These are phyloP conservation scores for Spinacia oleracea DNA, from an alignment of 179 eudicot genomes.

Conservation along the genomic window DNA sequence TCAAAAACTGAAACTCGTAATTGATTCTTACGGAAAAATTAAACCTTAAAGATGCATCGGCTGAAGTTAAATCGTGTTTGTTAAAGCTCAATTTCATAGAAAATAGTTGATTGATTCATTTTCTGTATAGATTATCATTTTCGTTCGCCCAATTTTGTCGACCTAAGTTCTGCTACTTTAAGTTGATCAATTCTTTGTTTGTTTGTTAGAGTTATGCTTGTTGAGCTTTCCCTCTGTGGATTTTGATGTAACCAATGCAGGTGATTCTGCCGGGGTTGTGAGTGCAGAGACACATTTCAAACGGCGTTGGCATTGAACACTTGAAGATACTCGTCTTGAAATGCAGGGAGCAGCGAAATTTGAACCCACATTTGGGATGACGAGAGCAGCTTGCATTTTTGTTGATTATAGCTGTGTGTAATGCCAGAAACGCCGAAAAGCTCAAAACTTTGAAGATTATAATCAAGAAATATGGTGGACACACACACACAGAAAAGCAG, in stretches of 20 bases:
- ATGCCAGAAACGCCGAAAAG: not conserved
- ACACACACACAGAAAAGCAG: not conserved
- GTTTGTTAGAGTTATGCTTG: slow-evolving; percentile 84
- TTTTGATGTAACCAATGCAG: slow-evolving; percentile 19
- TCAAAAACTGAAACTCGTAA: too few species aligned
- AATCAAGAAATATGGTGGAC: too few species aligned
- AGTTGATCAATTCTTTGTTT: too few species aligned
- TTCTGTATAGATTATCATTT: too few species aligned
- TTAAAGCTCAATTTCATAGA: too few species aligned
- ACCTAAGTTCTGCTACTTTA: too few species aligned
- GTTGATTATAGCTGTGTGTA: slow-evolving; percentile 19
- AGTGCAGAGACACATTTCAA: slow-evolving; percentile 30
- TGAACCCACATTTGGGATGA: slow-evolving; percentile 26
- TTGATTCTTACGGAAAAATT: too few species aligned
- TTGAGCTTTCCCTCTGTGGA: slow-evolving; percentile 48
- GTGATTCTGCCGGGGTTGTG: slow-evolving; percentile 27
- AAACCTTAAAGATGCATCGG: too few species aligned
- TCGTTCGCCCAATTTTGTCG: too few species aligned
- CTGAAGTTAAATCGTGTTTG: too few species aligned
- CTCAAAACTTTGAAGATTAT: not conserved
- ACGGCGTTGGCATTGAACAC: slow-evolving; percentile 20
- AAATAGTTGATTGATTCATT: too few species aligned
- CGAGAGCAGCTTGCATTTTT: slow-evolving; percentile 41
- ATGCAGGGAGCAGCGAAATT: slow-evolving; percentile 19
- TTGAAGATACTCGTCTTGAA: slow-evolving; percentile 13